Evolutionary conservation across 2,329 filamentous ascomycete species (phyloP), one percentile per base, ranked within the genome.

Genomic region (Chalaropsis ovoidea): DNA sequence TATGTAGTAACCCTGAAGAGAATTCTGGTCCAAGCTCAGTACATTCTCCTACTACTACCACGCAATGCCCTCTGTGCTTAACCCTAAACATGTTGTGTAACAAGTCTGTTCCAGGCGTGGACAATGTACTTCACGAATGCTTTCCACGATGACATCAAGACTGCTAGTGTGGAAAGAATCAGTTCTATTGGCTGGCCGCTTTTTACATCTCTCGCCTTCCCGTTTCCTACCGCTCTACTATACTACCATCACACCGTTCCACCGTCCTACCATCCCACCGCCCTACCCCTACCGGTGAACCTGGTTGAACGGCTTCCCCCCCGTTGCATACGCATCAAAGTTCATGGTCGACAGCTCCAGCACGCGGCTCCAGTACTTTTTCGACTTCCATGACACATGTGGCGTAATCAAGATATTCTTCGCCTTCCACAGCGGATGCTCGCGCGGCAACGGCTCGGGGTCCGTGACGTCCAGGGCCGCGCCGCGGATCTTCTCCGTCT

Each of bases 391-490:
- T 62, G 78, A 80, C 11, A 81, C 72, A 68, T 82, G 80, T 17
- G 80, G 80, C 24, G 79, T 80, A 58, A 93, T 81, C 63, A 87
- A 81, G 17, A 87, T 78, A 73, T 91, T 90, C 67, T 82, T 82
- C 15, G 86, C 77, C 31, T 77, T 80, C 88, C 88, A 93, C 62
- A 93, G 75, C 68, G 82, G 80, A 71, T 88, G 83, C 3, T 86
- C 82, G 1, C 78, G 74, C 0, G 88, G 87, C 68, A 93, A 73
- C 0, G 89, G 89, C 73, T 93, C 89, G 0, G 89, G 89, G 68
- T 92, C 88, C 1, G 88, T 88, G 0, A 93, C 89, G 72, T 92
- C 89, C 49, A 93, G 75, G 1, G 88, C 88, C 0, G 89, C 89
- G 39, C 89, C 89, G 2, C 77, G 71, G 61, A 80, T 76, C 17